Evolutionary conservation across 768 basidiomycete genomes (phyloP).

Genomic region (Phanerochaete carnosa): DNA sequence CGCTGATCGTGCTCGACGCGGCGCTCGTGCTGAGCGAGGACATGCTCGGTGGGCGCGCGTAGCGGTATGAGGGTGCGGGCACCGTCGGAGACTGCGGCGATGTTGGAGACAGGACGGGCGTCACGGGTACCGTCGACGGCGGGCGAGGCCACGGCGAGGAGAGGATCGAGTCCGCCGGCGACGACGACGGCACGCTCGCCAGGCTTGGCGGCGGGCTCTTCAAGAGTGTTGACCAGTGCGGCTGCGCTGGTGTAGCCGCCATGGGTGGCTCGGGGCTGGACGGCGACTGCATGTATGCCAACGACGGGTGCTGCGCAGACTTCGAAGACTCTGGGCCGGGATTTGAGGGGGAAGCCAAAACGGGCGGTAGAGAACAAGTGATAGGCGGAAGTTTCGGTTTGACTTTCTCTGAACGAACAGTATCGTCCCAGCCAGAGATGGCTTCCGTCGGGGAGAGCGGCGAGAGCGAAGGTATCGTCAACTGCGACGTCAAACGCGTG

Average conservation of each 20-base stretch:
- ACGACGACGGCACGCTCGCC: constrained; percentile 7
- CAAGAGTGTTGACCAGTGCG: background rate
- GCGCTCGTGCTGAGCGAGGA: constrained; percentile 14
- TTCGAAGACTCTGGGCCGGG: constrained; percentile 18
- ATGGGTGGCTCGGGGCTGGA: constrained; percentile 1
- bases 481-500: constrained; percentile 13
- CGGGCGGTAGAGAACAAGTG: background rate
- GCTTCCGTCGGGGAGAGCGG: constrained; percentile 16
- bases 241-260: background rate
- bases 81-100: background rate
- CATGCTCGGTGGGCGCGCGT: constrained; percentile 15
- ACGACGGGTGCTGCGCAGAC: constrained; percentile 21
- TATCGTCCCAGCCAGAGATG: constrained; percentile 20
- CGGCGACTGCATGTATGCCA: constrained; percentile 24
- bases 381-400: constrained; percentile 12
- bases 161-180: constrained; percentile 18
- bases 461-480: constrained; percentile 11
- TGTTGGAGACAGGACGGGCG: constrained; percentile 17
- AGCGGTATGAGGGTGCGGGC: background rate
- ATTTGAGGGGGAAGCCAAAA: constrained; percentile 8
- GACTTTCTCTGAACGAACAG: constrained; percentile 4
- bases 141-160: constrained; percentile 25
- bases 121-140: constrained; percentile 22
- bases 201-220: constrained; percentile 2
- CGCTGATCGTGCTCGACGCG: constrained; percentile 20